Evolutionary conservation across 2,329 filamentous ascomycete species (phyloP), one percentile per base, ranked within the genome.

Genomic region (Periconia sp.): DNA sequence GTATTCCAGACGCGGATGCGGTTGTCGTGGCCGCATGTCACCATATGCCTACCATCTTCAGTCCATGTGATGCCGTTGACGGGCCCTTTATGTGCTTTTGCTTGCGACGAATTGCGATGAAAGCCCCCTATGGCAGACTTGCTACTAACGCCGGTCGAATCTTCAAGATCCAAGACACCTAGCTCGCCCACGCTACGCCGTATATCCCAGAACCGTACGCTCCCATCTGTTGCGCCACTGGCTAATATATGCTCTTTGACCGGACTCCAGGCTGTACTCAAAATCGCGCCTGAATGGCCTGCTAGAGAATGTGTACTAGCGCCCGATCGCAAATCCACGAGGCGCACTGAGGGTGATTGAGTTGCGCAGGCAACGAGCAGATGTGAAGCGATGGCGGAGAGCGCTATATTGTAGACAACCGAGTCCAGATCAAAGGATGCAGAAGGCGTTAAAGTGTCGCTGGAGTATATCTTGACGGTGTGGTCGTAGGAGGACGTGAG

Each of bases 51-150:
- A 1, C 91, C 91, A 66, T 91, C 87, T 55, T 91, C 86, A 1
- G 89, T 92, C 91, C 92, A 97, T 1, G 86, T 81, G 8, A 97
- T 77, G 1, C 90, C 90, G 57, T 96, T 97, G 1, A 95, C 91
- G 1, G 91, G 84, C 2, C 90, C 92, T 11, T 83, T 81, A 66
- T 97, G 93, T 0, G 93, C 91, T 61, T 74, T 76, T 9, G 73
- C 75, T 18, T 72, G 71, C 33, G 69, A 63, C 10, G 55, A 41
- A 18, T 70, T 66, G 45, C 80, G 41, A 14, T 60, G 56, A 66
- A 70, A 49, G 74, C 78, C 55, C 17, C 23, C 13, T 20, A n/a
- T 40, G 10, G 79, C 50, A 69, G 71, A n/a, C 67, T 78, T 20
- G 75, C 78, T 56, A n/a, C 15, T 37, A 11, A 37, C 71, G 1